These are phyloP conservation scores for Zanthoxylum bungeanum DNA, from an alignment of 345 rosid genomes.

Conservation along the genomic window DNA sequence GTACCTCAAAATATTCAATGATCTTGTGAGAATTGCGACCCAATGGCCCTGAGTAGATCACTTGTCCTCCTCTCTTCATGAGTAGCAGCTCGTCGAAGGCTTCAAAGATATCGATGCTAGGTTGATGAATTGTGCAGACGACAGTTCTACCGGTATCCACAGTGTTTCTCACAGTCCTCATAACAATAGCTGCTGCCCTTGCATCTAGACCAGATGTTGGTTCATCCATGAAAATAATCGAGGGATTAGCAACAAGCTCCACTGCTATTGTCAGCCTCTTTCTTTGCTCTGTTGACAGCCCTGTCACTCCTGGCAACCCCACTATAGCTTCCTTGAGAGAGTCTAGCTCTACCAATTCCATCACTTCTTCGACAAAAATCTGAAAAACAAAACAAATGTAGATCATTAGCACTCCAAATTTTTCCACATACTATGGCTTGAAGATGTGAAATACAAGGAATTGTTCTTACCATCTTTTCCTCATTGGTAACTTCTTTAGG, in stretches of 20 bases:
- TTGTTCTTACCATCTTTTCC: constrained; percentile 64
- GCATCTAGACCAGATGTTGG: constrained; percentile 95
- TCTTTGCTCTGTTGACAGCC: constrained; percentile 82
- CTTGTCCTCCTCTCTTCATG: constrained; percentile 91
- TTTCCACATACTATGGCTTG: neutral
- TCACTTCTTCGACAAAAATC: constrained; percentile 70
- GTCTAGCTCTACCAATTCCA: constrained; percentile 60
- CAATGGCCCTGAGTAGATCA: constrained; percentile 69
- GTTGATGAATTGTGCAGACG: constrained; percentile 87
- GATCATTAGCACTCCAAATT: neutral
- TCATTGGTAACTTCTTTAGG: constrained; percentile 64
- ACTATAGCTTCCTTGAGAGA: constrained; percentile 61
- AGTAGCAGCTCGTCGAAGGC: constrained; percentile 78
- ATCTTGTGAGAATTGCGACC: constrained; percentile 62
- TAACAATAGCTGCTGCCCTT: constrained; percentile 84
- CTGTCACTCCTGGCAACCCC: constrained; percentile 70
- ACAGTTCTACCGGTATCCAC: constrained; percentile 90
- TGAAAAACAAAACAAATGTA: constrained; percentile 9
- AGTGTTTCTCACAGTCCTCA: constrained; percentile 90
- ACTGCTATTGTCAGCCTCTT: constrained; percentile 83
- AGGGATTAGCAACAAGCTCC: constrained; percentile 80
- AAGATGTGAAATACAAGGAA: neutral
- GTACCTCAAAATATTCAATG: constrained; percentile 75
- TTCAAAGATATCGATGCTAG: constrained; percentile 87
- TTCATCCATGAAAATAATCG: constrained; percentile 92